phyloP scores from a whole-genome alignment of 768 basidiomycete species.

The Suillus discolor region DNA sequence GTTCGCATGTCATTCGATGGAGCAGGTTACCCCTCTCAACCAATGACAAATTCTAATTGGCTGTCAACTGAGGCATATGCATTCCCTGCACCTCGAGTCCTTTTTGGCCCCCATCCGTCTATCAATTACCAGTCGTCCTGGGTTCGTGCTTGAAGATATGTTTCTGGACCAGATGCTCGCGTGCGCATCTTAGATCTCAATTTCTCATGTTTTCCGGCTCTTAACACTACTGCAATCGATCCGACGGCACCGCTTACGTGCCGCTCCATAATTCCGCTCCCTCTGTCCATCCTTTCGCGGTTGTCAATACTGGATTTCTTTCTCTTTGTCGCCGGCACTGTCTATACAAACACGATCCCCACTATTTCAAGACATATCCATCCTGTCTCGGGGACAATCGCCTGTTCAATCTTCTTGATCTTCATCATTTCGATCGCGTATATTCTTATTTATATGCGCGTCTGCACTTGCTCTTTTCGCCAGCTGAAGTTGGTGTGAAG shows the following conservation, averaged over 20 bases:
- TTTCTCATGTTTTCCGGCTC: slow-evolving; percentile 21
- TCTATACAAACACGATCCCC: slow-evolving; percentile 28
- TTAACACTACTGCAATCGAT: slow-evolving; percentile 34
- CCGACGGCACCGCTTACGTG: slow-evolving; percentile 35
- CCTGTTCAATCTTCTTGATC: slow-evolving; percentile 27
- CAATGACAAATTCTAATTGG: slow-evolving; percentile 49
- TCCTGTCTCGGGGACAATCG: slow-evolving; percentile 55
- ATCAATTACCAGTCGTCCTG: slow-evolving; percentile 52
- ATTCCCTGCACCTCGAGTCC: slow-evolving; percentile 44
- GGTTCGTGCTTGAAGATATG: slow-evolving; percentile 45
- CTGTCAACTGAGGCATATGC: slow-evolving; percentile 40
- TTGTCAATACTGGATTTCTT: slow-evolving; percentile 39
- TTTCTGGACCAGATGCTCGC: slow-evolving; percentile 14
- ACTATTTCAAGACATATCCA: slow-evolving; percentile 60
- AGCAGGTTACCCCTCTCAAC: slow-evolving; percentile 37
- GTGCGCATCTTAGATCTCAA: slow-evolving; percentile 30
- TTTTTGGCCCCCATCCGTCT: slow-evolving; percentile 44
- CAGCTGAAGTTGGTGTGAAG: slow-evolving; percentile 16
- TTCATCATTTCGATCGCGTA: slow-evolving; percentile 32
- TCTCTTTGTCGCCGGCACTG: slow-evolving; percentile 21
- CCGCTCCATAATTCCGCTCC: slow-evolving; percentile 42
- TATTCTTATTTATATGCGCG: slow-evolving; percentile 31
- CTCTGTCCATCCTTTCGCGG: slow-evolving; percentile 38
- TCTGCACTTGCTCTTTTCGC: slow-evolving; percentile 18
- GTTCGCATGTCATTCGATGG: slow-evolving; percentile 46